phyloP scores from a whole-genome alignment of 2,329 filamentous ascomycete genomes.

The Hymenoscyphus salicellus region DNA sequence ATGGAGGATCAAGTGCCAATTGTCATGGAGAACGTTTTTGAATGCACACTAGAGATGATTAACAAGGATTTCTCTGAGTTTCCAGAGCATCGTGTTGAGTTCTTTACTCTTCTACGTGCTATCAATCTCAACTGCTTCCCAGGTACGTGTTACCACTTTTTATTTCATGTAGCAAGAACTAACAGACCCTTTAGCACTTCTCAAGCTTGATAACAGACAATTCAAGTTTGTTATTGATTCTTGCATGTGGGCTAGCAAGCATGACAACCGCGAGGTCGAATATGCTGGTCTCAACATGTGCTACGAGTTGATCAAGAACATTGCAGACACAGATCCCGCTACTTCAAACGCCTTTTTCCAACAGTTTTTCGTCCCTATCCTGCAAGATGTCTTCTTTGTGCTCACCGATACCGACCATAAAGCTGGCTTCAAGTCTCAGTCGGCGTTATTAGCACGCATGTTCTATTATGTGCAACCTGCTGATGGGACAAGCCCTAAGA shows the following conservation, averaged over 20 bases:
- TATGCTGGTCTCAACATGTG: slow-evolving; percentile 97
- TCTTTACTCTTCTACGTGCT: slow-evolving; percentile 92
- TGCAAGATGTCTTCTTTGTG: slow-evolving; percentile 98
- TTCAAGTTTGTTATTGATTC: slow-evolving; percentile 99
- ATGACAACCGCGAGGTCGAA: slow-evolving; percentile 97
- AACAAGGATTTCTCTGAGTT: slow-evolving; percentile 99
- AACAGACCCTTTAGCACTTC: slow-evolving; percentile 53
- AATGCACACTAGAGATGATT: slow-evolving; percentile 98
- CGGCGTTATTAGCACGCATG: slow-evolving; percentile 87
- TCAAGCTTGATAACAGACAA: slow-evolving; percentile 91
- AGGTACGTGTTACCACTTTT: slow-evolving; percentile 41
- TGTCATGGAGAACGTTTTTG: slow-evolving; percentile 98
- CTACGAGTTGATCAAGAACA: slow-evolving; percentile 94
- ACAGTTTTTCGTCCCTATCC: slow-evolving; percentile 90
- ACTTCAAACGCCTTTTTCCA: slow-evolving; percentile 97
- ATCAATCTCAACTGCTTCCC: slow-evolving; percentile 99
- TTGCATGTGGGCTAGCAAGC: slow-evolving; percentile 99
- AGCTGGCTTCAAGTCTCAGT: slow-evolving; percentile 97
- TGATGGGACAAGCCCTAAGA: slow-evolving; percentile 70
- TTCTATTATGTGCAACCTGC: slow-evolving; percentile 88
- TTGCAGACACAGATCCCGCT: slow-evolving; percentile 81
- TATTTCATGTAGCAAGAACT: slow-evolving; percentile 4
- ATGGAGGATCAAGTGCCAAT: slow-evolving; percentile 98
- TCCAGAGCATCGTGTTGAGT: slow-evolving; percentile 97
- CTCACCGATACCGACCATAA: slow-evolving; percentile 98